Evolutionary conservation across 176 grass and related monocot species (phyloP).

Genomic region (Pontederia crassipes): DNA sequence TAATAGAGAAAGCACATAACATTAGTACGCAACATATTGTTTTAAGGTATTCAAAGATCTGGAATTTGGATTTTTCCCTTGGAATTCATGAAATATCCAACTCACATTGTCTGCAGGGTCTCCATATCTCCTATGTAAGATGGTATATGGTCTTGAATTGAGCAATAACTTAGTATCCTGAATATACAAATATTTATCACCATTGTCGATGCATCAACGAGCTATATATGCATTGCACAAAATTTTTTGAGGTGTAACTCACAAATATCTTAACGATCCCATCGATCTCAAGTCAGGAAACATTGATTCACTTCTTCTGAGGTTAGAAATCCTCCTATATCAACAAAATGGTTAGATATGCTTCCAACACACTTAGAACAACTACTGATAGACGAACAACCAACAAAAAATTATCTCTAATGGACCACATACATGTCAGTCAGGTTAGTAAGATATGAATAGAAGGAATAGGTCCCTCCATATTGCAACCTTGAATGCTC

Average conservation of each 20-base stretch:
- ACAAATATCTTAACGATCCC: too few species aligned
- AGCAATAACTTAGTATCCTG: conserved; percentile 84
- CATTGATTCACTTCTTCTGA: conserved; percentile 43
- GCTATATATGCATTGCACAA: neutral
- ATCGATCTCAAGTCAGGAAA: conserved; percentile 60
- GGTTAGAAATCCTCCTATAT: conserved; percentile 72
- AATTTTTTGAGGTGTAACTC: neutral
- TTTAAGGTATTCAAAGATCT: too few species aligned
- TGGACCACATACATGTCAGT: conserved; percentile 43
- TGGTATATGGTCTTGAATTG: conserved; percentile 57
- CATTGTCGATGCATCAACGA: conserved; percentile 1
- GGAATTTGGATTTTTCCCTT: neutral
- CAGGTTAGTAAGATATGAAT: conserved; percentile 54
- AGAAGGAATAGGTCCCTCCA: conserved; percentile 63
- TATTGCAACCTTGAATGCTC: conserved; percentile 58
- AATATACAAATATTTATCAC: conserved; percentile 5
- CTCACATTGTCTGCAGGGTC: conserved; percentile 73
- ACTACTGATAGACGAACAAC: neutral
- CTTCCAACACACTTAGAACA: neutral
- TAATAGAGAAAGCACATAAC: conserved; percentile 17
- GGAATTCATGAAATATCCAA: conserved; percentile 13
- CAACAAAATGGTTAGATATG: neutral
- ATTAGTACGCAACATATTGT: neutral
- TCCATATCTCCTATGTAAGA: conserved; percentile 72
- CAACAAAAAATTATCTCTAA: conserved; percentile 7